Percentiles rank a stretch among this genome's conserved stretches.
Evolutionary conservation across 106 monocot species (phyloP).

Genomic region (Posidonia australis): DNA sequence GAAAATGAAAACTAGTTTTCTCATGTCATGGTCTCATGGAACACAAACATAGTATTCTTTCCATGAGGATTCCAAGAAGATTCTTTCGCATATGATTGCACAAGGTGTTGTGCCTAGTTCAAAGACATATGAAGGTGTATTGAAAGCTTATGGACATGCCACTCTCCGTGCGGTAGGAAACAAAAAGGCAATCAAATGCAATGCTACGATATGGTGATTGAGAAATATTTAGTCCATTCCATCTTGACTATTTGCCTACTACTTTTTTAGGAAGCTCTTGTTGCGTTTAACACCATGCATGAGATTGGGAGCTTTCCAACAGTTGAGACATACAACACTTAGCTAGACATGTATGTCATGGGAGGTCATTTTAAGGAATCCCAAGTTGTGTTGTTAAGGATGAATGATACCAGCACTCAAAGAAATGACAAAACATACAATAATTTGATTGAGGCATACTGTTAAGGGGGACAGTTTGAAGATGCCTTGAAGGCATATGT

Average conservation of each 20-base stretch:
- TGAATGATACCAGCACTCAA: slow-evolving; percentile 59
- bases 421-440: slow-evolving; percentile 56
- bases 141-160: slow-evolving; percentile 82
- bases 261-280: slow-evolving; percentile 64
- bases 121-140: slow-evolving; percentile 67
- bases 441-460: slow-evolving; percentile 65
- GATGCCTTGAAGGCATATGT: slow-evolving; percentile 72
- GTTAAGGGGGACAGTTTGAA: slow-evolving; percentile 83
- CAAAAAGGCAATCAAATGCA: background rate
- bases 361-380: slow-evolving; percentile 87
- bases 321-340: slow-evolving; percentile 64
- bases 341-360: slow-evolving; percentile 47
- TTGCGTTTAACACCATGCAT: slow-evolving; percentile 92
- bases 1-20: no score
- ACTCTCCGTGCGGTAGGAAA: slow-evolving; percentile 66
- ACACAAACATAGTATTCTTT: no score
- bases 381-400: slow-evolving; percentile 43
- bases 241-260: background rate
- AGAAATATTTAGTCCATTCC: no score
- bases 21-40: no score
- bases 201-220: no score
- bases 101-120: slow-evolving; percentile 66
- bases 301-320: slow-evolving; percentile 74
- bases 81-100: slow-evolving; percentile 52
- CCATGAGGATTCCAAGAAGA: slow-evolving; percentile 58